Evolutionary conservation across 2,329 filamentous ascomycete species (phyloP), one percentile per base, ranked within the genome.

Genomic region (Sporothrix sp.): DNA sequence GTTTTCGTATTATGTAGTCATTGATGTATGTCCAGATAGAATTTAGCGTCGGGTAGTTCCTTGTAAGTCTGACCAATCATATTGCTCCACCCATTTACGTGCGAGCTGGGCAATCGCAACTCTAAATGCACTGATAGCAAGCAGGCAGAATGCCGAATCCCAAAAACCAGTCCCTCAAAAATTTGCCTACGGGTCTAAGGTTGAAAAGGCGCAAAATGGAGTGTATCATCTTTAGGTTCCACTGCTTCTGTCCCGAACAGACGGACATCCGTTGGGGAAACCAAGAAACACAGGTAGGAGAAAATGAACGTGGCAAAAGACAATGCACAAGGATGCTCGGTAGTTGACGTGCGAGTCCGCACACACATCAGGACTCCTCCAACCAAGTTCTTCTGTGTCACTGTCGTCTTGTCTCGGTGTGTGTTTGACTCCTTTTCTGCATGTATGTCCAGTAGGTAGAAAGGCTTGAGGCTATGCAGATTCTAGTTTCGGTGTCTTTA

Each of bases 241-340:
- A n/a, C n/a, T n/a, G 42, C 13, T 20, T 20, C 25, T 7, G 21
- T 32, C 18, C 7, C 14, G 11, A 32, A 18, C 13, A 7, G n/a
- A 36, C 48, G 48, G 48, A 50, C 16, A 23, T 50, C 48, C 48
- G 48, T 44, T 50, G 48, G 48, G 48, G 48, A n/a, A 37, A 20
- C 27, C 3, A 20, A 45, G 5, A 25, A 44, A 14, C 16, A 25
- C 9, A 27, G n/a, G n/a, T 9, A 23, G 36, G 8, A 49, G 5
- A n/a, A 42, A 21, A 42, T 3, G 37, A 42, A 30, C 16, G 30
- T 5, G 20, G 18, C 25, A 39, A 14, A 20, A 39, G 3, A 27
- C 20, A 28, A 40, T 3, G 18, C 18, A 38, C 36, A 38, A 7
- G 4, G n/a, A 18, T 18, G 4, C 36, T 20, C 4, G 10, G 10